These are phyloP conservation scores for Carallia brachiata DNA, from an alignment of 345 rosid genomes.

Conservation along the genomic window DNA sequence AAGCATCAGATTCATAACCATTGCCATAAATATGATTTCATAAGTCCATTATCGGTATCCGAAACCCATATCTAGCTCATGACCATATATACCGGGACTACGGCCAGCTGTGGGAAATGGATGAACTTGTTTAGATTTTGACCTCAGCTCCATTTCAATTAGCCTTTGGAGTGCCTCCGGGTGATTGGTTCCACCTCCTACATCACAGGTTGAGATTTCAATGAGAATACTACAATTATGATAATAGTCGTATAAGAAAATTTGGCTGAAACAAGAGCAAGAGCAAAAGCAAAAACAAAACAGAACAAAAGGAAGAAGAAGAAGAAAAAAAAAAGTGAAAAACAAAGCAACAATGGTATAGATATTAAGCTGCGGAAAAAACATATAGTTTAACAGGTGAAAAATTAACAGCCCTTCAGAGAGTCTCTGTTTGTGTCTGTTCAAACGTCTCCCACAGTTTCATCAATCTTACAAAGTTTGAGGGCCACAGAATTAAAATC, in stretches of 20 bases:
- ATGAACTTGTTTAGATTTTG: conserved; percentile 58
- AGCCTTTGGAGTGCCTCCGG: conserved; percentile 75
- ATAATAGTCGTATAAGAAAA: too few relatives aligned
- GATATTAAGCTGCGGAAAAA: too few relatives aligned
- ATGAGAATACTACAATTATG: not conserved
- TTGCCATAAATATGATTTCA: conserved; percentile 17
- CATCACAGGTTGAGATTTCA: conserved; percentile 47
- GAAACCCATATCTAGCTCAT: conserved; percentile 75
- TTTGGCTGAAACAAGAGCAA: not conserved
- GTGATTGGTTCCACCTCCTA: conserved; percentile 45
- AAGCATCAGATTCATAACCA: conserved; percentile 23
- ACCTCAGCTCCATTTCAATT: conserved; percentile 69
- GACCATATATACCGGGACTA: conserved; percentile 55
- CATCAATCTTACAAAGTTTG: too few relatives aligned
- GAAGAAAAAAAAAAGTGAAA: not conserved
- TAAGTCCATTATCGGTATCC: conserved; percentile 48
- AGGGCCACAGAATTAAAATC: too few relatives aligned
- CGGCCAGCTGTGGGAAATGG: conserved; percentile 43
- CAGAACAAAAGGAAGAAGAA: too few relatives aligned
- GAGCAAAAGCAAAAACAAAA: too few relatives aligned
- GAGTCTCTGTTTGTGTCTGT: too few relatives aligned
- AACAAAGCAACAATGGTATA: not conserved
- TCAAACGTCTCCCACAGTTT: too few relatives aligned
- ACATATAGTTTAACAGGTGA: too few relatives aligned
- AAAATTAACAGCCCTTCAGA: too few relatives aligned